phyloP scores from a whole-genome alignment of 768 basidiomycete genomes.

The Rhizopogon roseolus region DNA sequence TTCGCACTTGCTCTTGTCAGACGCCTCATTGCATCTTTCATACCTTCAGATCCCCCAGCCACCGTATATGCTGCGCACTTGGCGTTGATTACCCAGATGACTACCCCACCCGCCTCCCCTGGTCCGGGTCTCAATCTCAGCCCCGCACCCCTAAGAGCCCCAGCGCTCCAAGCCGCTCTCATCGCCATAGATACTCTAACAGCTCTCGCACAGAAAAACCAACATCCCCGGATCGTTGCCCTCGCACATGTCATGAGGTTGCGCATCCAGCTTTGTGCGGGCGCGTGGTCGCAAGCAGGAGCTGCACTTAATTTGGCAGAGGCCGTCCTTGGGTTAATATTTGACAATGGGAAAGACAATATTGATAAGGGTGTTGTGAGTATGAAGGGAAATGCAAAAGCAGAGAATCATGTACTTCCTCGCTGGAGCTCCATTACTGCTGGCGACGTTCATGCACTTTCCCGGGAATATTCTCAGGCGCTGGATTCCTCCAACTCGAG shows the following conservation, averaged over 20 bases:
- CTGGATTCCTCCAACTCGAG: not conserved
- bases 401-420: constrained; percentile 10
- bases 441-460: constrained; percentile 19
- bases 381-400: constrained; percentile 6
- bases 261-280: constrained; percentile 48
- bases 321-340: constrained; percentile 38
- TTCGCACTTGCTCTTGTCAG: constrained; percentile 56
- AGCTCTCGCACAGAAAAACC: constrained; percentile 21
- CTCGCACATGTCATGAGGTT: constrained; percentile 54
- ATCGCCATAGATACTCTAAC: constrained; percentile 29
- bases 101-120: constrained; percentile 15
- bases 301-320: constrained; percentile 48
- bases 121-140: not conserved
- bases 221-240: constrained; percentile 40
- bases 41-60: constrained; percentile 45
- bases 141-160: constrained; percentile 1
- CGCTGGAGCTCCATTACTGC: constrained; percentile 26
- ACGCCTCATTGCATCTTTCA: constrained; percentile 44
- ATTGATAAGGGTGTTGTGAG: constrained; percentile 6
- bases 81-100: constrained; percentile 44
- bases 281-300: constrained; percentile 48
- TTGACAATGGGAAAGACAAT: constrained; percentile 6
- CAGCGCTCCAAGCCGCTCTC: constrained; percentile 27
- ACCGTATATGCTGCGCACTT: constrained; percentile 53
- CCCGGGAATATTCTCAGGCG: not conserved